These are phyloP conservation scores for Boletus edulis DNA, from an alignment of 768 basidiomycete genomes.

Conservation along the genomic window DNA sequence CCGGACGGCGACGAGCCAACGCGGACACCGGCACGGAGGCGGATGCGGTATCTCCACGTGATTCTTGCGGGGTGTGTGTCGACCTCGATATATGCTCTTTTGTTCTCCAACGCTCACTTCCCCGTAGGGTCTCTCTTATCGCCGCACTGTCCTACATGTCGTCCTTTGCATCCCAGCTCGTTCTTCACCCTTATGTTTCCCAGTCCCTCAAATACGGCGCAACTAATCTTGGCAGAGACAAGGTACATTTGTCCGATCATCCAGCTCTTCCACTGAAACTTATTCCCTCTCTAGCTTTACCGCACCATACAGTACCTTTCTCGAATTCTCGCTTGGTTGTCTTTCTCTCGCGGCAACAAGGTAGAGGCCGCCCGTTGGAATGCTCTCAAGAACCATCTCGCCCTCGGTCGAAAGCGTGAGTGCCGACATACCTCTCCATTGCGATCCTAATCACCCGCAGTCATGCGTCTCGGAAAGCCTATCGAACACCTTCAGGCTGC, in stretches of 20 bases:
- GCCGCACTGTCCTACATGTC: conserved; percentile 20
- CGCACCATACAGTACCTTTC: conserved; percentile 89
- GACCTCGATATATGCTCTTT: neutral
- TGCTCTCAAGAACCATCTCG: conserved; percentile 84
- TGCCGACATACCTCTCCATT: neutral
- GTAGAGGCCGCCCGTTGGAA: conserved; percentile 73
- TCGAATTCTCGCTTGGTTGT: conserved; percentile 84
- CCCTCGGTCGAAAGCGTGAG: conserved; percentile 79
- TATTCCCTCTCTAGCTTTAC: conserved; percentile 61
- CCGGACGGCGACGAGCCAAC: neutral
- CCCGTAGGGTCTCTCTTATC: conserved; percentile 10
- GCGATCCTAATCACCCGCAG: conserved; percentile 39
- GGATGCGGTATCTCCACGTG: conserved; percentile 26
- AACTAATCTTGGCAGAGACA: conserved; percentile 88
- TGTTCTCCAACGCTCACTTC: neutral
- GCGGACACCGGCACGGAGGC: neutral
- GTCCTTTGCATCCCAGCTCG: conserved; percentile 64
- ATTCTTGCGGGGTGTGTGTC: conserved; percentile 19
- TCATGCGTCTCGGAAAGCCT: conserved; percentile 91
- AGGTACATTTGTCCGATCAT: conserved; percentile 45
- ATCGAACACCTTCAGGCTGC: conserved; percentile 92
- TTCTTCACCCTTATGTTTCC: conserved; percentile 82
- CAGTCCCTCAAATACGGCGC: conserved; percentile 72
- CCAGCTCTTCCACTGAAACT: neutral
- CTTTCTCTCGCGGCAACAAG: conserved; percentile 66